Evolutionary conservation across 192 early-diverging fungal genomes (phyloP), one percentile per base, ranked within the genome.

Genomic region (Dissophora globulifera): DNA sequence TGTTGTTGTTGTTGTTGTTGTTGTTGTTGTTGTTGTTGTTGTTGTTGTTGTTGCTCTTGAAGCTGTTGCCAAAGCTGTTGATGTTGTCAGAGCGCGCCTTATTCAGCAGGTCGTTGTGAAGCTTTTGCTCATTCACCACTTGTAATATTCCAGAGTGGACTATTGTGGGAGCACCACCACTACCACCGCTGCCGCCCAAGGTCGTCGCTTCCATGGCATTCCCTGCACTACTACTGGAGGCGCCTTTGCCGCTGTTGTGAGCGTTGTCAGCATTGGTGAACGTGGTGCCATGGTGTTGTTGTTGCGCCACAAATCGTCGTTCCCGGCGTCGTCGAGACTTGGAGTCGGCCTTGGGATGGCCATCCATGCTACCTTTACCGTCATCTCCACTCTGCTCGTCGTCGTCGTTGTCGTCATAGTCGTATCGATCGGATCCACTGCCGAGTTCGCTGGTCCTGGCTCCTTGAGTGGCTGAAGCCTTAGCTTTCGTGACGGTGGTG

Each of bases 291-390:
- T 23, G 9, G 13, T 48, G 58, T 4, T 47, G 8, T 3, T 9
- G 8, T 31, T 47, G 59, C 8, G 59, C 59, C 20, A 50, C 20
- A 50, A 47, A 26, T 32, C 46, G 29, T 15, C 59, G 16, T 8
- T 33, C 19, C 15, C 59, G 27, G 22, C 59, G 59, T 13, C 50
- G 45, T 8, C 59, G 46, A 15, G 59, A 62, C 46, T 25, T 62
- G 10, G 59, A 62, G 4, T 50, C 47, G 8, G 31, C 46, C 13
- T 62, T 32, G 3, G 32, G 26, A 40, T 7, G 38, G 13, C 13
- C 38, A 13, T 40, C 38, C 13, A 10, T 40, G 38, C 13, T 7
- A n/a, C 27, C 46, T 20, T 35, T 32, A 23, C 50, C 47, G n/a
- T 35, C 59, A 16, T 62, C 59, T 23, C 29, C 47, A 50, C 35